Percentiles rank a stretch among this genome's conserved stretches.
Evolutionary conservation across 208 protist species (phyloP).

Genomic region (Trypanosoma cruzi): DNA sequence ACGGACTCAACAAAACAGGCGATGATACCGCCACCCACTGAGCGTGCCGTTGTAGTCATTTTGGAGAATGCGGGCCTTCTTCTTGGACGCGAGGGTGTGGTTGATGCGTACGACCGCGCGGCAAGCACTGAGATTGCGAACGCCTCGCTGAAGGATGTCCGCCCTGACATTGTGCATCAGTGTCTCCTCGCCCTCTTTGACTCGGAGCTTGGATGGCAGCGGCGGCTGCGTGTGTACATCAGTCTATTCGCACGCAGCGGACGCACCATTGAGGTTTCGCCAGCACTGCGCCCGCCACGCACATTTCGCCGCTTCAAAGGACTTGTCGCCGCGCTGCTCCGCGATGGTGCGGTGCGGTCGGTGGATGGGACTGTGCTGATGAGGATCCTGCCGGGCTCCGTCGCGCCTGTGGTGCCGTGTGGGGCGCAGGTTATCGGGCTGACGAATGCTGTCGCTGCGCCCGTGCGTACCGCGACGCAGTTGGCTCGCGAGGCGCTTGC

Average conservation of each 20-base stretch:
- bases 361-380: slow-evolving; percentile 75
- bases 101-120: slow-evolving; percentile 86
- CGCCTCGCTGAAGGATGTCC: slow-evolving; percentile 69
- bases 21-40: not conserved
- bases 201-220: slow-evolving; percentile 66
- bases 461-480: slow-evolving; percentile 49
- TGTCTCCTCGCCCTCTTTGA: slow-evolving; percentile 93
- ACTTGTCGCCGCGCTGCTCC: slow-evolving; percentile 78
- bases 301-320: slow-evolving; percentile 88
- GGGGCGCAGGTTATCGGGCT: slow-evolving; percentile 76
- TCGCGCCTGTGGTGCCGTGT: slow-evolving; percentile 85
- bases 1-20: not conserved
- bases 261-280: slow-evolving; percentile 88
- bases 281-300: slow-evolving; percentile 83
- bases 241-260: slow-evolving; percentile 64
- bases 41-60: slow-evolving; percentile 82
- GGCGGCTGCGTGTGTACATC: slow-evolving; percentile 85
- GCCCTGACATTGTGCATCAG: slow-evolving; percentile 92
- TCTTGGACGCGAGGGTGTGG: slow-evolving; percentile 69
- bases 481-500: slow-evolving; percentile 32
- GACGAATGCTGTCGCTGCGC: slow-evolving; percentile 61
- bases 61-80: slow-evolving; percentile 84
- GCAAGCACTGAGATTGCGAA: slow-evolving; percentile 82
- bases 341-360: slow-evolving; percentile 72
- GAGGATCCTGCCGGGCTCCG: slow-evolving; percentile 72